Base-by-base conservation (phyloP, 164 flowering plant genomes). In the Aristolochia californica region DNA sequence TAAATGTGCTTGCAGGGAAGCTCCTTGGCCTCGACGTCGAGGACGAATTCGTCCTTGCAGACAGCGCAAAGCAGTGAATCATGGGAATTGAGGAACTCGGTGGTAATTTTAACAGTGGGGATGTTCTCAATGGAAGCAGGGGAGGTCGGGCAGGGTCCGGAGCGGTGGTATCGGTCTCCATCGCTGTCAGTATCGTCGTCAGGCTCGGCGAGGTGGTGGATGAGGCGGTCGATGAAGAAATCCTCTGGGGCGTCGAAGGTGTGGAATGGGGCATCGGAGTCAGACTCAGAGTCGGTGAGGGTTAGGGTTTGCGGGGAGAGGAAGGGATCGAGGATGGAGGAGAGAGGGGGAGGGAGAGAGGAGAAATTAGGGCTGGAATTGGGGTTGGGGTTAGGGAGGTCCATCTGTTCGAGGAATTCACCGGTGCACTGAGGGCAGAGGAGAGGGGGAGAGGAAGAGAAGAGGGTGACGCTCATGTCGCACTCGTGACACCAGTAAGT, bases 401-500 rank as follows among this genome's bases (percentile, higher is more conserved):
- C 85, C 78, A 84, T 76, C 51, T 67, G 75, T 59, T 81, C 83
- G 57, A 83, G 77, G 71, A 70, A 79, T 58, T 69, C 74, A 61
- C 61, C 61, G 38, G 60, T 66, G 73, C 85, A 84, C 51, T 74
- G 73, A 14, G 87, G 85, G 68, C 85, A 80, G 61, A 61, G 64
- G 43, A 64, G 81, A 48, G 70, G 66, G 0, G 40, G 71, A 20
- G 61, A 45, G 58, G 77, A 43, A 58, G 68, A 43, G 60, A 70
- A 28, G 61, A 82, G 70, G 23, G 71, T 62, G 60, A 83, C 76
- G 71, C 82, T 75, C 83, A 79, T 78, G 72, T 79, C 84, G 62
- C 93, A 85, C 51, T 70, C 73, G 74, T 85, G 80, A 56, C 93
- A 85, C 88, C 88, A 85, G 71, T 69, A 83, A 0, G 79, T 75